phyloP scores from a whole-genome alignment of 2,329 filamentous ascomycete genomes.

The Calonectria hawksworthii region DNA sequence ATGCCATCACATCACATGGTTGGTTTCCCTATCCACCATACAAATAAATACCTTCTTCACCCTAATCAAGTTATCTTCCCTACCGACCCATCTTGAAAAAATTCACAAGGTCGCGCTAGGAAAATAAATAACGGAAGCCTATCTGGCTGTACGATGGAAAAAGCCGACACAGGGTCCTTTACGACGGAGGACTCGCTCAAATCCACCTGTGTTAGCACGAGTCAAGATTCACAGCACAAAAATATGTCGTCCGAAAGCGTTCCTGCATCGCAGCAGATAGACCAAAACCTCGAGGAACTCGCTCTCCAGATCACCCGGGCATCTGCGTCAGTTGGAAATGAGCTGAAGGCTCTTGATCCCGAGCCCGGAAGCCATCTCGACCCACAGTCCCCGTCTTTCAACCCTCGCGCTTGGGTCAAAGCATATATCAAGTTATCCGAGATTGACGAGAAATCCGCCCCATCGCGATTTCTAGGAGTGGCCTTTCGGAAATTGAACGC shows the following conservation, averaged over 20 bases:
- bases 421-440: slow-evolving; percentile 32
- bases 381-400: slow-evolving; percentile 30
- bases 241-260: background rate
- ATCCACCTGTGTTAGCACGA: background rate
- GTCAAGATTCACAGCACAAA: background rate
- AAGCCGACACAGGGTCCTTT: background rate
- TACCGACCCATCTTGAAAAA: background rate
- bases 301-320: background rate
- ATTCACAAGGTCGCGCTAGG: background rate
- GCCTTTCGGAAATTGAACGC: slow-evolving; percentile 35
- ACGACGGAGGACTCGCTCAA: background rate
- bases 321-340: background rate
- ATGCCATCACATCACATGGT: background rate
- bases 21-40: background rate
- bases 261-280: background rate
- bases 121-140: background rate
- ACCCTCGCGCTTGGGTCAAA: slow-evolving; percentile 31
- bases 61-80: background rate
- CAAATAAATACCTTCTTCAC: background rate
- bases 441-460: slow-evolving; percentile 24
- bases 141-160: background rate
- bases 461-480: slow-evolving; percentile 28
- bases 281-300: background rate
- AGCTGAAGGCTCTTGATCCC: background rate
- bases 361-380: slow-evolving; percentile 25